These are phyloP conservation scores for Calonectria hongkongensis DNA, from an alignment of 2,329 filamentous ascomycete genomes.

Conservation along the genomic window DNA sequence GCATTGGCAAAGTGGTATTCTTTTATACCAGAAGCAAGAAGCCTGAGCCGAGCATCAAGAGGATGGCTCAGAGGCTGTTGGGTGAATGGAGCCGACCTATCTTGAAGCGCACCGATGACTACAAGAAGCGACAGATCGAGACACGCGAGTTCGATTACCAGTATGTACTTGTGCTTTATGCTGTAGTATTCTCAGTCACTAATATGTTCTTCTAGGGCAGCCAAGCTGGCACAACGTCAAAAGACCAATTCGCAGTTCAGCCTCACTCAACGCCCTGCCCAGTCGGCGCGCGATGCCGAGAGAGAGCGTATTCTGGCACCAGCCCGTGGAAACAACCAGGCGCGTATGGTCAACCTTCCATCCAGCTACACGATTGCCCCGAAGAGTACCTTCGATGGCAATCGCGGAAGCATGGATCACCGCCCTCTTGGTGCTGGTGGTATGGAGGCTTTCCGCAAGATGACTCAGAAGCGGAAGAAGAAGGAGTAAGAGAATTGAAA, in stretches of 20 bases:
- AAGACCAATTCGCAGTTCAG: conserved; percentile 69
- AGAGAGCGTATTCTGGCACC: conserved; percentile 76
- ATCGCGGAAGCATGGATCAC: conserved; percentile 69
- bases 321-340: conserved; percentile 73
- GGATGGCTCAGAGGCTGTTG: conserved; percentile 92
- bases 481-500: conserved; percentile 47
- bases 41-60: conserved; percentile 91
- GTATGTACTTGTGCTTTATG: conserved; percentile 64
- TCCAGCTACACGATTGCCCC: conserved; percentile 77
- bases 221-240: conserved; percentile 71
- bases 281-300: conserved; percentile 69
- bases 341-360: conserved; percentile 72
- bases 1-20: conserved; percentile 95
- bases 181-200: conserved; percentile 17
- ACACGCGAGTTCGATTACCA: conserved; percentile 78
- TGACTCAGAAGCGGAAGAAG: conserved; percentile 79
- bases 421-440: conserved; percentile 78
- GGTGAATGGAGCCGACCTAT: conserved; percentile 98
- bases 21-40: conserved; percentile 98
- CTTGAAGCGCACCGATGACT: conserved; percentile 94
- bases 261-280: conserved; percentile 69
- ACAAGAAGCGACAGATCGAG: conserved; percentile 86
- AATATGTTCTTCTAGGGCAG: conserved; percentile 64
- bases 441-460: conserved; percentile 79
- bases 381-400: conserved; percentile 76